Conservation (phyloP, 768 basidiomycete species). For the Peribolospora baueri region DNA sequence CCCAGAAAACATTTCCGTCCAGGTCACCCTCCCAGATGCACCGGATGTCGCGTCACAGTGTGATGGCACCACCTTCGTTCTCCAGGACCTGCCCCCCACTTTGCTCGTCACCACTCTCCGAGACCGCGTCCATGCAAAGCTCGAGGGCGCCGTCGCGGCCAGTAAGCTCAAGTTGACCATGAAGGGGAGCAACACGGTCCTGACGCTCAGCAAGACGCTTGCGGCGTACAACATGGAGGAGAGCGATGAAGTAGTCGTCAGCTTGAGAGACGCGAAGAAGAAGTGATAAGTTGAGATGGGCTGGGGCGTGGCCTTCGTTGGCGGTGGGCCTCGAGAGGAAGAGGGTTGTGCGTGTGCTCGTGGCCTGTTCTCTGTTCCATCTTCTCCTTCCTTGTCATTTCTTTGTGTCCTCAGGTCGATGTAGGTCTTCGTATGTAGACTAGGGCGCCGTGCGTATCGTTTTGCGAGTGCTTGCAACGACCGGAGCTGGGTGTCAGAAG, state of each 20-base stretch:
- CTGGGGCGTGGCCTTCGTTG: too few relatives aligned
- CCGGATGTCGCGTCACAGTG: constrained; percentile 24
- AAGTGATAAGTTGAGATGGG: background rate
- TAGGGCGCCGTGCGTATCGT: too few relatives aligned
- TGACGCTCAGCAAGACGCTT: constrained; percentile 63
- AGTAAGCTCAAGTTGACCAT: constrained; percentile 59
- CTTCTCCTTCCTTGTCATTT: too few relatives aligned
- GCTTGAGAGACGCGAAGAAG: constrained; percentile 51
- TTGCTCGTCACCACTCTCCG: constrained; percentile 67
- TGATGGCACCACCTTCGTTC: constrained; percentile 48
- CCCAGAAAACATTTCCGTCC: background rate
- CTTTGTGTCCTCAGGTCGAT: too few relatives aligned
- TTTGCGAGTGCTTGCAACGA: too few relatives aligned
- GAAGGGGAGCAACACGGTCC: constrained; percentile 38
- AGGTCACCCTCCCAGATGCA: background rate
- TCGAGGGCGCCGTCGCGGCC: constrained; percentile 47
- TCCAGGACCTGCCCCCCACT: constrained; percentile 62
- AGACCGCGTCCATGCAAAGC: constrained; percentile 57
- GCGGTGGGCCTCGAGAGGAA: too few relatives aligned
- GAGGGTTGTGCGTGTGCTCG: too few relatives aligned
- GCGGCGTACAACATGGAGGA: constrained; percentile 77
- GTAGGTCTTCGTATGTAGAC: too few relatives aligned
- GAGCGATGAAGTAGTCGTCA: constrained; percentile 57
- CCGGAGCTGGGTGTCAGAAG: too few relatives aligned
- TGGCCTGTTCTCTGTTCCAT: too few relatives aligned